Percentiles rank a stretch among this genome's conserved stretches.
Conservation (phyloP, 306 rosid genomes). For the Hippophae gyantsensis region DNA sequence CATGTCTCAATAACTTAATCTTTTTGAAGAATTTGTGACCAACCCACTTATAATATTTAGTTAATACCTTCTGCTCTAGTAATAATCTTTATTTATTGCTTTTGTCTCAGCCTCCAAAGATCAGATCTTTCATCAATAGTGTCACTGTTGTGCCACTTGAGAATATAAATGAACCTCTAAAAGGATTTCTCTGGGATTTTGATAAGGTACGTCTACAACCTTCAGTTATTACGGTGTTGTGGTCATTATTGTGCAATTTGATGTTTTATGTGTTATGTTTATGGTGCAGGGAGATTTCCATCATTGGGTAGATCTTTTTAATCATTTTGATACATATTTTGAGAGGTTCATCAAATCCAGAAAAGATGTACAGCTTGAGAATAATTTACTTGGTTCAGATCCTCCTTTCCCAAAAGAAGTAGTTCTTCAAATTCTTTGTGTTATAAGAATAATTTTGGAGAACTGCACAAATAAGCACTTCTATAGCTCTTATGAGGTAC, state of each 20-base stretch:
- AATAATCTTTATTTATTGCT: slow-evolving; percentile 16
- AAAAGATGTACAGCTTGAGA: slow-evolving; percentile 89
- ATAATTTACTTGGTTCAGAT: slow-evolving; percentile 56
- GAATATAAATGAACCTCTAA: slow-evolving; percentile 73
- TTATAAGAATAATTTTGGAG: slow-evolving; percentile 79
- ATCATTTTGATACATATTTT: slow-evolving; percentile 93
- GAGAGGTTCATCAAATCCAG: slow-evolving; percentile 84
- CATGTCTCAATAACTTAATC: background rate
- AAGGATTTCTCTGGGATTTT: slow-evolving; percentile 81
- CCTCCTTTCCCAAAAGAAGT: slow-evolving; percentile 91
- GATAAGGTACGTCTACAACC: slow-evolving; percentile 63
- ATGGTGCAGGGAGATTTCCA: slow-evolving; percentile 90
- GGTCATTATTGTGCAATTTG: slow-evolving; percentile 21
- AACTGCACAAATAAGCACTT: slow-evolving; percentile 95
- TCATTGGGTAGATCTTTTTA: slow-evolving; percentile 97
- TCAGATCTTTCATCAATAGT: slow-evolving; percentile 59
- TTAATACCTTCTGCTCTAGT: slow-evolving; percentile 2
- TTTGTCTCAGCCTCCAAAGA: slow-evolving; percentile 80
- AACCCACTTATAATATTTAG: background rate
- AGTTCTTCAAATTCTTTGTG: slow-evolving; percentile 85
- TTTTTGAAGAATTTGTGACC: background rate
- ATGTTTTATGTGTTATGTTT: slow-evolving; percentile 24
- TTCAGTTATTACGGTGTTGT: slow-evolving; percentile 11
- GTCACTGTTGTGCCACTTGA: slow-evolving; percentile 82
- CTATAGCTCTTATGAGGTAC: slow-evolving; percentile 91